phyloP scores from a whole-genome alignment of 1,284 basidiomycete genomes.

The Melampsora americana region DNA sequence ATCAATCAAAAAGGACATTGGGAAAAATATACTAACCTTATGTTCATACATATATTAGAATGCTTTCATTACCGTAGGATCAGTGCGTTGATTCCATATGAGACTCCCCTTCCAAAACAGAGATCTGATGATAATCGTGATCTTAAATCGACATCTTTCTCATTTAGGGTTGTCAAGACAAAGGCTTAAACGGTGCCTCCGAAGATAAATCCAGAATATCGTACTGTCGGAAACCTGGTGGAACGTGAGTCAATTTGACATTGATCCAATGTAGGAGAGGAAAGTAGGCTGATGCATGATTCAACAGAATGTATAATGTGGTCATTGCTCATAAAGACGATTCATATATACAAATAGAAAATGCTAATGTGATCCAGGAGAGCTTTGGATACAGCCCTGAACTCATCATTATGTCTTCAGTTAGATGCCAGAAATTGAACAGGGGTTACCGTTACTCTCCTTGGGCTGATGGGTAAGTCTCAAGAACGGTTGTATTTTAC shows the following conservation, averaged over 20 bases:
- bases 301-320: slow-evolving; percentile 15
- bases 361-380: slow-evolving; percentile 12
- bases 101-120: neutral
- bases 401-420: slow-evolving; percentile 21
- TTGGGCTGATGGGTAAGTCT: neutral
- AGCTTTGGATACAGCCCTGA: slow-evolving; percentile 22
- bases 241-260: slow-evolving; percentile 21
- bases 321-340: slow-evolving; percentile 15
- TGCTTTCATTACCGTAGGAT: slow-evolving; percentile 35
- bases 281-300: neutral
- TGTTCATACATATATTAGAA: slow-evolving; percentile 2
- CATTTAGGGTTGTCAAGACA: slow-evolving; percentile 19
- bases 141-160: neutral
- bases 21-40: neutral
- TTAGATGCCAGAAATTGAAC: slow-evolving; percentile 24
- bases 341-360: slow-evolving; percentile 18
- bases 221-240: slow-evolving; percentile 31
- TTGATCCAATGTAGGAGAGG: neutral
- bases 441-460: slow-evolving; percentile 14
- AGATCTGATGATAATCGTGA: neutral
- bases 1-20: neutral
- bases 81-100: neutral
- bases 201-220: slow-evolving; percentile 12
- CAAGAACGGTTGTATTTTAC: neutral
- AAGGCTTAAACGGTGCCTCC: slow-evolving; percentile 31